Evolutionary conservation across 208 protist genomes (phyloP), one percentile per base, ranked within the genome.

Genomic region (Crithidia acanthocephali): DNA sequence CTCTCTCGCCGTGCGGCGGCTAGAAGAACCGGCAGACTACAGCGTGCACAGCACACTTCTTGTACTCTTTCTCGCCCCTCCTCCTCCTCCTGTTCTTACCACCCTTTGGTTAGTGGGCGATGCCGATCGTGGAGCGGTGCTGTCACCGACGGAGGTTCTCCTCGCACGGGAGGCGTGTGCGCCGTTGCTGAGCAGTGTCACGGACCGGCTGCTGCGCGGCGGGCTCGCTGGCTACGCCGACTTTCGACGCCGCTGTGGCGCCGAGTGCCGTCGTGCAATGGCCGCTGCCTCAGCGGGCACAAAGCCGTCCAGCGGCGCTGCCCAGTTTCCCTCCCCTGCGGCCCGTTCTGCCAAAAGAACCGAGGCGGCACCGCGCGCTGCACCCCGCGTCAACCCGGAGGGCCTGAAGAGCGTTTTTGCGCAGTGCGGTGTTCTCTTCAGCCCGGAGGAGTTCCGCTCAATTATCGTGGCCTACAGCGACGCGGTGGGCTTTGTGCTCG

Each of bases 381-480:
- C 61, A 1, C 67, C 79, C 4, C 85, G 87, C 32, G 59, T 90
- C 68, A 94, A 92, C 76, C 88, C 88, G 7, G 88, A 93, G 20
- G 81, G 79, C 0, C 75, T 94, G 25, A 93, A 93, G 70, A 37
- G 35, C 10, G 83, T 90, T 66, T 68, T 93, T 8, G 40, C 61
- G 0, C 23, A 81, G 35, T 88, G 74, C 58, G 91, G 91, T 7
- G 78, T 96, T 20, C 40, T 94, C 63, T 68, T 94, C 32, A 79
- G 63, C 13, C 32, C 85, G 20, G 81, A 84, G 2, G 76, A 96
- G 72, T 82, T 85, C 68, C 74, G 67, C 16, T 42, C 30, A 16
- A 74, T 94, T 42, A 69, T 81, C 8, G 63, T 83, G 2, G 91
- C 82, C 27, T 94, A 87, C 75, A 86, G 80, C 56, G 92, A 96